Evolutionary conservation across 257 asterid species (phyloP), one percentile per base, ranked within the genome.

Genomic region (Ilex asprella): DNA sequence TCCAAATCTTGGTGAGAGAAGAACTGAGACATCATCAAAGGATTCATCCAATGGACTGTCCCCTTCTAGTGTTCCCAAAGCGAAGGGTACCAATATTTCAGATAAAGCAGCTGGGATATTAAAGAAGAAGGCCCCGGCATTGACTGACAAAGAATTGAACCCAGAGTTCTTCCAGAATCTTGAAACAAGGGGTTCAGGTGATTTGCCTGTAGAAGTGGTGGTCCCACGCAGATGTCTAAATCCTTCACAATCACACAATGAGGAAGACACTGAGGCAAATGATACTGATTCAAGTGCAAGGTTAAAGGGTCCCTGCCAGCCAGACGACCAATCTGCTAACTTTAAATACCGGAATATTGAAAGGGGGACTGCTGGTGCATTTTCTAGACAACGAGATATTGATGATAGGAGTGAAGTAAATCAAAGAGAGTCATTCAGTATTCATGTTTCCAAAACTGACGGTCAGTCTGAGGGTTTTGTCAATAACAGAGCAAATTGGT

Each of bases 161-260:
- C 95, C 94, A 0, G 95, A 90, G 77, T 93, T 93, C 75, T 93
- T 93, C 80, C 99, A 89, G 76, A 93, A 87, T 55, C 93, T 93
- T 56, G 95, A 86, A 83, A 86, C 83, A 64, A 82, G 95, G 72
- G 84, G 75, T 69, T 73, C 98, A 21, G 94, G 47, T 73, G 97
- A 87, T 79, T 80, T 88, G 67, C 89, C 97, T 67, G 99, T 93
- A 21, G 99, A 93, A 80, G 99, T 90, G 74, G 85, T 84, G 70
- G 89, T 90, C 66, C 94, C 97, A 63, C 97, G 95, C 41, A 75
- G 91, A 62, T 78, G 84, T 73, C 77, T 71, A 70, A 84, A 84
- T 72, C 67, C 91, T 72, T 76, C 93, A 27, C 76, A 72, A 67
- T 62, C 77, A 27, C 85, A 72, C 76, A 75, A 65, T 62, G 88